Percentiles rank a stretch among this genome's conserved stretches.
Evolutionary conservation across 495 filamentous ascomycete species (phyloP).

Genomic region (Penicillium parvum): DNA sequence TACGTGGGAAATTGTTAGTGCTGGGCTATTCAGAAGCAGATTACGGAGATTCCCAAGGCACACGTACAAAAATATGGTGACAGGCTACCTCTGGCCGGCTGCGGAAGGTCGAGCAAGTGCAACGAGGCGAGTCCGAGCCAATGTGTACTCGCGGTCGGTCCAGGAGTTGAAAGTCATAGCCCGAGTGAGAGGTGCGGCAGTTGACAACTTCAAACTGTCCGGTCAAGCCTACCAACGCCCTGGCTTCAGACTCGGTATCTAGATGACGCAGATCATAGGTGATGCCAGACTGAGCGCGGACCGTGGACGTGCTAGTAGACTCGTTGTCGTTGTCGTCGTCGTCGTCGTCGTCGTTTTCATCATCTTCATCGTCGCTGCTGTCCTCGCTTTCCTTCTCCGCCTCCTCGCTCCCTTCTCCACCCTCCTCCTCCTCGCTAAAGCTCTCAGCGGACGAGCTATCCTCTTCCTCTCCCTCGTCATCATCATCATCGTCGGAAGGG

Average conservation of each 20-base stretch:
- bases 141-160: constrained; percentile 33
- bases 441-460: constrained; percentile 12
- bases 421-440: constrained; percentile 11
- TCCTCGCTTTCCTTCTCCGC: constrained; percentile 12
- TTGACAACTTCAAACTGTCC: constrained; percentile 34
- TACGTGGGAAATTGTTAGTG: background rate
- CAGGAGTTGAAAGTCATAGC: constrained; percentile 36
- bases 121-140: constrained; percentile 25
- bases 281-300: constrained; percentile 36
- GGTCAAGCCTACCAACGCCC: constrained; percentile 35
- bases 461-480: constrained; percentile 6
- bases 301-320: constrained; percentile 17
- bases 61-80: constrained; percentile 45
- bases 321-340: constrained; percentile 16
- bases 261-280: constrained; percentile 39
- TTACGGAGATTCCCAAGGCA: constrained; percentile 4
- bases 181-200: constrained; percentile 26
- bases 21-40: background rate
- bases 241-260: constrained; percentile 31
- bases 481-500: constrained; percentile 21
- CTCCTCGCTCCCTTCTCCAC: too few relatives aligned
- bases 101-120: constrained; percentile 36
- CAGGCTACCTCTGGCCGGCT: constrained; percentile 33
- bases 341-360: constrained; percentile 8
- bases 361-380: constrained; percentile 16